Base-by-base conservation (phyloP, 148 eudicot species). In the Pouteria glomerata region DNA sequence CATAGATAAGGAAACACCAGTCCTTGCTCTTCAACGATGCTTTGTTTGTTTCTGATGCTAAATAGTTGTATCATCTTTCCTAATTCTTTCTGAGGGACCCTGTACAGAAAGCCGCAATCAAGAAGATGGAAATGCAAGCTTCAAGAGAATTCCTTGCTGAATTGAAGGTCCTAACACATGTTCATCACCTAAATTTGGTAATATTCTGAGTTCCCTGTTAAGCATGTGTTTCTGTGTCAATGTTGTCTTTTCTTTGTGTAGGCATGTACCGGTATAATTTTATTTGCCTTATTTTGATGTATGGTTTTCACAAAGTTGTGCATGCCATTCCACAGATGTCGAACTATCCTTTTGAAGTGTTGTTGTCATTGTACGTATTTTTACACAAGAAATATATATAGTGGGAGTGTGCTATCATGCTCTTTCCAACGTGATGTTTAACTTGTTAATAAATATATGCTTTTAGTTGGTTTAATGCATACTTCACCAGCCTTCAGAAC, bases 141-240 rank as follows among this genome's bases (percentile, higher is more conserved):
- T 66, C 89, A 50, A 83, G 72, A 75, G 97, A 88, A 75, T 91
- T 91, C 83, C 86, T 91, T 68, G 93, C 97, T 72, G 97, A 88
- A 71, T 81, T 91, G 76, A 85, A 85, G 72, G 97, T 88, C 77
- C 80, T 91, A 68, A 83, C 97, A 31, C 86, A 82, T 82, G 93
- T 90, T 81, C 97, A 90, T 84, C 93, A 90, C 89, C 79, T 88
- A 76, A 91, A 91, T 80, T 78, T 91, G 97, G 97, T 91, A 89
- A 42, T 64, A 31, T 27, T 61, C 48, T 24, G 6, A 60, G 56
- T 61, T 72, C 8, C 53, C 45, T 10, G 31, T 14, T 53, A 13
- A 34, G 59, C 73, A 66, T 70, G 68, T 72, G 57, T 44, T 41
- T 39, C 18, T 64, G 29, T 64, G 68, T 21, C 52, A 64, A 8